These are phyloP conservation scores for Sclerotinia nivalis DNA, from an alignment of 2,329 filamentous ascomycete species.

Conservation along the genomic window DNA sequence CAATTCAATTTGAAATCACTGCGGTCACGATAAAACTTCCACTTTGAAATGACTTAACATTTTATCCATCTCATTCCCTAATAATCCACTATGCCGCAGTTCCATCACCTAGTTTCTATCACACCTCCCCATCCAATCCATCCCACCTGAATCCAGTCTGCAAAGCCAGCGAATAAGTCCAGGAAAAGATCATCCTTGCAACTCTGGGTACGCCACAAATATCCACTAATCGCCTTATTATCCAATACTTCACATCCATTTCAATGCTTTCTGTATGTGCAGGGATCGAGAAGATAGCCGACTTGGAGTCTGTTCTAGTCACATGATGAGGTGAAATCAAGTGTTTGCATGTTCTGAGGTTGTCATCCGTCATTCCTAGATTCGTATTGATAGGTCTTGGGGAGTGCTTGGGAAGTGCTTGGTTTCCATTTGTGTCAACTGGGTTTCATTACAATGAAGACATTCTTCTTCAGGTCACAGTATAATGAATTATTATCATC, in stretches of 20 bases:
- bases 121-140: not conserved
- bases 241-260: not conserved
- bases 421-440: not conserved
- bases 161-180: conserved; percentile 23
- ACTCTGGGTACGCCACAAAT: not conserved
- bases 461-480: not conserved
- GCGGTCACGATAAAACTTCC: not conserved
- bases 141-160: conserved; percentile 9
- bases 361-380: not conserved
- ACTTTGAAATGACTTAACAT: not conserved
- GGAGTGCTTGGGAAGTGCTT: not conserved
- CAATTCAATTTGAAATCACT: not conserved
- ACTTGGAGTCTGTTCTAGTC: not conserved
- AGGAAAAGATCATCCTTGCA: conserved; percentile 4
- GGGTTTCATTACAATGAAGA: not conserved
- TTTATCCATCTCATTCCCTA: not conserved
- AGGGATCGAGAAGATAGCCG: not conserved
- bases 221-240: not conserved
- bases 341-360: not conserved
- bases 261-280: not conserved
- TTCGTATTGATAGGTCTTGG: not conserved
- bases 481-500: not conserved
- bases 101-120: not conserved
- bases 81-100: not conserved
- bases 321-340: conserved; percentile 8